These are phyloP conservation scores for Boletus reticulatus DNA, from an alignment of 768 basidiomycete genomes.

Conservation along the genomic window DNA sequence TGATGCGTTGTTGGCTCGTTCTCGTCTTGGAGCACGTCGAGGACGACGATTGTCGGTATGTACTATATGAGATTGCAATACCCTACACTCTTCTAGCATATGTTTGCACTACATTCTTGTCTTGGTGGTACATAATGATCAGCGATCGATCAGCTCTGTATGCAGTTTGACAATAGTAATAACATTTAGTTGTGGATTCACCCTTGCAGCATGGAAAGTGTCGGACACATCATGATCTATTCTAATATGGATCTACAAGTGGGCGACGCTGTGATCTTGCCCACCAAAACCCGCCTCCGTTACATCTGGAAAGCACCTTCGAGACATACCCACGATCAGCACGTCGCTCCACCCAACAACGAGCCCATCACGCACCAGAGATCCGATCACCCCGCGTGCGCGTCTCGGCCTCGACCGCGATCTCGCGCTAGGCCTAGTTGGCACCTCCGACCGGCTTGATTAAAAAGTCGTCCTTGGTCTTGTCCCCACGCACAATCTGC, in stretches of 20 bases:
- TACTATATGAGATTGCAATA: background rate
- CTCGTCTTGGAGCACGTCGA: background rate
- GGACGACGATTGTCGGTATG: background rate
- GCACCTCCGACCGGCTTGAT: background rate
- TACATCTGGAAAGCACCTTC: background rate
- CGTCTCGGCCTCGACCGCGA: background rate
- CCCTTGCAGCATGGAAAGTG: background rate
- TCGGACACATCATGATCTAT: background rate
- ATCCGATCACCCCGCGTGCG: background rate
- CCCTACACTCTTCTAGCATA: background rate
- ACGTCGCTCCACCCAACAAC: background rate
- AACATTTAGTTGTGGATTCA: background rate
- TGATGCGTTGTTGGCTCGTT: background rate
- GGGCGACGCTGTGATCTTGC: background rate
- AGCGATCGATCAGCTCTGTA: background rate
- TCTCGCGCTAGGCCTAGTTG: background rate
- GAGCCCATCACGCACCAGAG: background rate
- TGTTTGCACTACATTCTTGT: background rate
- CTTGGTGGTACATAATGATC: background rate
- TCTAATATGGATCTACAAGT: background rate
- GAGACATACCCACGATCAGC: background rate
- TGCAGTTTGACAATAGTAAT: background rate
- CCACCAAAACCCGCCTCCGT: background rate
- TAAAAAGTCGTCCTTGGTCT: slow-evolving; percentile 20
- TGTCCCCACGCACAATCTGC: slow-evolving; percentile 69